These are phyloP conservation scores for Lachancea mirantina DNA, from an alignment of 805 yeast species.

Conservation along the genomic window DNA sequence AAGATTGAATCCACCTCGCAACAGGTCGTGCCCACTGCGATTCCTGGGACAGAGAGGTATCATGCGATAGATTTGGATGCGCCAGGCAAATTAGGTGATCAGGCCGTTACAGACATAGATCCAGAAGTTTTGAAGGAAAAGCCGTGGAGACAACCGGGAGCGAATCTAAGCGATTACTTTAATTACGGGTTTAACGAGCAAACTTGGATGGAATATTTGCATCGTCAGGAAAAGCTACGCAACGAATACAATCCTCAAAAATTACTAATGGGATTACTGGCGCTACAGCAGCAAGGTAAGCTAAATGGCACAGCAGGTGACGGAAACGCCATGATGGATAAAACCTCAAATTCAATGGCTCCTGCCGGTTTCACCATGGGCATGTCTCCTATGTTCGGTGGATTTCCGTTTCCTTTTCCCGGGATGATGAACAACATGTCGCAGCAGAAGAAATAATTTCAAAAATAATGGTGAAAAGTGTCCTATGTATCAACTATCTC, in stretches of 20 bases:
- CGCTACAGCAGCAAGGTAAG: conserved; percentile 32
- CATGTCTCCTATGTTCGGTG: conserved; percentile 30
- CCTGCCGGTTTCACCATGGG: conserved; percentile 27
- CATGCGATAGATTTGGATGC: conserved; percentile 32
- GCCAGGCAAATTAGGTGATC: conserved; percentile 51
- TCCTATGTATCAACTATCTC: neutral
- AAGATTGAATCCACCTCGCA: conserved; percentile 7
- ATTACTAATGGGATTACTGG: conserved; percentile 48
- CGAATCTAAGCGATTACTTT: conserved; percentile 89
- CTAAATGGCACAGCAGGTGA: conserved; percentile 36
- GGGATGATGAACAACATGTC: conserved; percentile 35
- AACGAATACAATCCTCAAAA: conserved; percentile 80
- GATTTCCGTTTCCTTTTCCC: conserved; percentile 32
- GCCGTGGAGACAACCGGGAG: conserved; percentile 98
- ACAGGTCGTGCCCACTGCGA: conserved; percentile 24
- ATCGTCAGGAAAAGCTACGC: conserved; percentile 75
- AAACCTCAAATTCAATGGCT: conserved; percentile 12
- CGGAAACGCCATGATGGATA: conserved; percentile 11
- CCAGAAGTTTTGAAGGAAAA: conserved; percentile 80
- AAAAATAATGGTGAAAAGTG: neutral
- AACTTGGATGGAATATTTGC: conserved; percentile 90
- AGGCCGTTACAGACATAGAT: conserved; percentile 73
- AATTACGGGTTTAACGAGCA: conserved; percentile 95
- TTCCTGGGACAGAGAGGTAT: conserved; percentile 29
- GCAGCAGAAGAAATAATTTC: conserved; percentile 13